Evolutionary conservation across 495 filamentous ascomycete genomes (phyloP).

Genomic region (Diplogelasinospora grovesii): DNA sequence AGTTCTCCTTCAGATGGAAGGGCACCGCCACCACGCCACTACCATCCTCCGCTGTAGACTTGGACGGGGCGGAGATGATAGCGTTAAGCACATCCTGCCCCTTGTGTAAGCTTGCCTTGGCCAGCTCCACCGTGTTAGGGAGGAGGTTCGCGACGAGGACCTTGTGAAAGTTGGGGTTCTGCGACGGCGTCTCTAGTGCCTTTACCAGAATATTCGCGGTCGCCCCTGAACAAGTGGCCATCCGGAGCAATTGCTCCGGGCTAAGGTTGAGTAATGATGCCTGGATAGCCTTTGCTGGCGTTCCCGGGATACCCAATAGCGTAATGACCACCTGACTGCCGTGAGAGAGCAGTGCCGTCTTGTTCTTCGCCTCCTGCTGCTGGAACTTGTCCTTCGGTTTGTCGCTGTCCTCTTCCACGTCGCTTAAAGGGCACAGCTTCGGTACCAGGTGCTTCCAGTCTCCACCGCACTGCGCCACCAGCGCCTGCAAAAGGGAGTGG

Average conservation of each 20-base stretch:
- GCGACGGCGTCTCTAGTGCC: conserved; percentile 52
- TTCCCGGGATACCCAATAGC: conserved; percentile 37
- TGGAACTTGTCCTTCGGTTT: conserved; percentile 22
- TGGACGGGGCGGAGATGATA: conserved; percentile 58
- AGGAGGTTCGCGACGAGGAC: conserved; percentile 38
- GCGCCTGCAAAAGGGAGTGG: conserved; percentile 50
- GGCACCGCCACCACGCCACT: conserved; percentile 36
- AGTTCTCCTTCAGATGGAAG: conserved; percentile 47
- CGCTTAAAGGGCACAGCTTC: conserved; percentile 50
- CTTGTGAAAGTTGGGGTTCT: conserved; percentile 50
- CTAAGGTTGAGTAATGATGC: conserved; percentile 33
- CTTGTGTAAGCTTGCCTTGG: conserved; percentile 58
- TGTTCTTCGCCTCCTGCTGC: conserved; percentile 30
- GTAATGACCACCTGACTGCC: conserved; percentile 36
- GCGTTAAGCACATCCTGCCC: conserved; percentile 76
- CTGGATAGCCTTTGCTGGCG: conserved; percentile 35
- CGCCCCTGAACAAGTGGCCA: conserved; percentile 30
- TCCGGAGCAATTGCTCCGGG: conserved; percentile 28
- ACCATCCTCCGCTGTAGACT: too few relatives aligned
- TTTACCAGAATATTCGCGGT: conserved; percentile 64
- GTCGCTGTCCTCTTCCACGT: conserved; percentile 28
- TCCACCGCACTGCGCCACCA: conserved; percentile 52
- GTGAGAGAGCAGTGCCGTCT: conserved; percentile 36
- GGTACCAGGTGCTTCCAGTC: conserved; percentile 48
- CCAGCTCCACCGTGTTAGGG: conserved; percentile 55